These are phyloP conservation scores for Aquilaria agallochum DNA, from an alignment of 441 rosid genomes.

Conservation along the genomic window DNA sequence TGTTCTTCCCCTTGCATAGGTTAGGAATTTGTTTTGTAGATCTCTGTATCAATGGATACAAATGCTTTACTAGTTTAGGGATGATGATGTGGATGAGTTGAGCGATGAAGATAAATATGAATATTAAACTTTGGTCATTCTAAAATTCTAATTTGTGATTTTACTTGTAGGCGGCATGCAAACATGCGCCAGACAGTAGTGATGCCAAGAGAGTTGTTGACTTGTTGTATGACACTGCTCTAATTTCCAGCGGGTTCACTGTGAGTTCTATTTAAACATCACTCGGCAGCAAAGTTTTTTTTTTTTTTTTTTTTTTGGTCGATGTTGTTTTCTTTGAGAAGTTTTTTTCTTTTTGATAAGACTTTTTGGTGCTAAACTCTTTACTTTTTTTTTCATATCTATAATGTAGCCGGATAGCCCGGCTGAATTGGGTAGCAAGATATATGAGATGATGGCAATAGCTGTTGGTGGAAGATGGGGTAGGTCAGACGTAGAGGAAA, in stretches of 20 bases:
- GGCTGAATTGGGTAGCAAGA: slow-evolving; percentile 88
- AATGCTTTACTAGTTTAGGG: too few species aligned
- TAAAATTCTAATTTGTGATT: not conserved
- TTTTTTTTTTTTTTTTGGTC: not conserved
- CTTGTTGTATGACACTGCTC: slow-evolving; percentile 85
- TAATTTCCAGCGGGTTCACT: slow-evolving; percentile 92
- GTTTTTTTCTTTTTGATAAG: not conserved
- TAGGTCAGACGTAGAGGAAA: slow-evolving; percentile 49
- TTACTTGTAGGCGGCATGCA: slow-evolving; percentile 80
- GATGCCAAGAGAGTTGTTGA: slow-evolving; percentile 95
- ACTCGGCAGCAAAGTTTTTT: not conserved
- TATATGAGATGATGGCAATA: slow-evolving; percentile 97
- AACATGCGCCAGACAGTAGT: slow-evolving; percentile 70
- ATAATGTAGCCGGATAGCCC: slow-evolving; percentile 90
- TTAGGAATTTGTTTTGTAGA: too few species aligned
- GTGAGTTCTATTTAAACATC: slow-evolving; percentile 33
- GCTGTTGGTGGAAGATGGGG: slow-evolving; percentile 99
- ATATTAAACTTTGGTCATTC: too few species aligned
- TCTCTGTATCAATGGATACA: too few species aligned
- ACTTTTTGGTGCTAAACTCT: not conserved
- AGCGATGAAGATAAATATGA: too few species aligned
- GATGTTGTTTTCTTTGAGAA: not conserved
- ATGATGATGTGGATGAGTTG: too few species aligned
- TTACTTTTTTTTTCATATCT: slow-evolving; percentile 1
- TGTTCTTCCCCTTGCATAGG: too few species aligned